Percentiles rank a stretch among this genome's conserved stretches.
Conservation (phyloP, 225 moss, liverwort and hornwort genomes). For the Physcomitrium patens region DNA sequence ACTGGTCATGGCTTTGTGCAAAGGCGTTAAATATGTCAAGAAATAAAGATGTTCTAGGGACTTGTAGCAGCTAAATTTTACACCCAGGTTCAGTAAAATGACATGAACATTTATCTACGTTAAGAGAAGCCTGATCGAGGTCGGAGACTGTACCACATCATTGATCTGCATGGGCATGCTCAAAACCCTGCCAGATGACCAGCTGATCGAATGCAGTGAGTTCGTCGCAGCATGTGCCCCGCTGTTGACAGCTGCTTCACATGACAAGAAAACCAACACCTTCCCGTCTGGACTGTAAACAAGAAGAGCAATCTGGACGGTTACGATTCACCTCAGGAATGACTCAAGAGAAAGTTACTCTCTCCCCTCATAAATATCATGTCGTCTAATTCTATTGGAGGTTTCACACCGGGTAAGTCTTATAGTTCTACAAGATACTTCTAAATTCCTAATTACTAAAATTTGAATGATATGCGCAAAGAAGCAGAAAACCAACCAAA, state of each 20-base stretch:
- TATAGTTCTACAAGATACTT: background rate
- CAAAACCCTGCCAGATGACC: conserved; percentile 57
- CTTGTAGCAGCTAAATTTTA: background rate
- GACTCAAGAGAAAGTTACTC: background rate
- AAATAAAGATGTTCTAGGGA: conserved; percentile 6
- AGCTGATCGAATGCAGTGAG: conserved; percentile 74
- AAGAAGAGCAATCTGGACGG: conserved; percentile 19
- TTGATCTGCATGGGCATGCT: conserved; percentile 51
- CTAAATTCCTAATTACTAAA: background rate
- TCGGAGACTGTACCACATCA: conserved; percentile 62
- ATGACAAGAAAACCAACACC: conserved; percentile 85
- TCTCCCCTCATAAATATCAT: background rate
- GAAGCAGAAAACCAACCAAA: conserved; percentile 7
- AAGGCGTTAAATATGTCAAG: background rate
- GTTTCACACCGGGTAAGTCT: background rate
- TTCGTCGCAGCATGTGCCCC: conserved; percentile 88
- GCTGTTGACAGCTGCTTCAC: conserved; percentile 84
- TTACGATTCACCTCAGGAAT: conserved; percentile 6
- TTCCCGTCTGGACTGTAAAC: conserved; percentile 85
- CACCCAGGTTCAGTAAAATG: background rate
- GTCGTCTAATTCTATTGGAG: background rate
- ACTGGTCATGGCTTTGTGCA: background rate
- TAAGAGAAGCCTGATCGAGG: background rate
- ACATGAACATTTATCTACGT: background rate
- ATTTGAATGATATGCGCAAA: background rate